A percentile compares a stretch with the other conserved stretches of the same genome.
These are phyloP conservation scores for Diddensiella transvaalensis DNA, from an alignment of 805 yeast genomes.

Conservation along the genomic window DNA sequence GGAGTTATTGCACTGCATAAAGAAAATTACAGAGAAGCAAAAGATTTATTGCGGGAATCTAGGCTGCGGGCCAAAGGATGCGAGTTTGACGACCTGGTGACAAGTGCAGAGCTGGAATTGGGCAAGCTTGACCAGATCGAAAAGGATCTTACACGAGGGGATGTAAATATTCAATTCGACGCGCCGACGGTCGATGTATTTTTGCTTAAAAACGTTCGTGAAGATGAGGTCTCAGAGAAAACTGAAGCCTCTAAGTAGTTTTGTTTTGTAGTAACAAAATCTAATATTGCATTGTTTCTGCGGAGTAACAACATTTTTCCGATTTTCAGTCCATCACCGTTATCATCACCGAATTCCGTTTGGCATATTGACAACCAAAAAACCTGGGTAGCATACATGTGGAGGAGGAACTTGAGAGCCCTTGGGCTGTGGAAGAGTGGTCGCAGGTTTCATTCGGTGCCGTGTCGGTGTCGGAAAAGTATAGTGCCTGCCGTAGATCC, in stretches of 20 bases:
- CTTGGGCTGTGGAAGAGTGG: background rate
- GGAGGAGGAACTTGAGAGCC: background rate
- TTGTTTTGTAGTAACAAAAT: too few relatives aligned
- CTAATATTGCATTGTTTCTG: too few relatives aligned
- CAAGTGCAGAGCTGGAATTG: slow-evolving; percentile 64
- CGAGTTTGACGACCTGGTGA: slow-evolving; percentile 58
- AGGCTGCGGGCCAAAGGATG: slow-evolving; percentile 65
- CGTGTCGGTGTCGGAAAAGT: too few relatives aligned
- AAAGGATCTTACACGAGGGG: slow-evolving; percentile 13
- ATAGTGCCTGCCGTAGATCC: background rate
- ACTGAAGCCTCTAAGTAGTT: too few relatives aligned
- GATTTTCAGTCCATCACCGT: too few relatives aligned
- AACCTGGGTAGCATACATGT: background rate
- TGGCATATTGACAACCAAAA: too few relatives aligned
- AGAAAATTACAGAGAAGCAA: slow-evolving; percentile 55
- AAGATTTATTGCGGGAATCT: slow-evolving; percentile 61
- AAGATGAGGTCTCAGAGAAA: background rate
- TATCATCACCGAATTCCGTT: too few relatives aligned
- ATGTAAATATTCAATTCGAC: slow-evolving; percentile 8
- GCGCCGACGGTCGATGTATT: slow-evolving; percentile 22
- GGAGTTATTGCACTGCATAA: slow-evolving; percentile 74
- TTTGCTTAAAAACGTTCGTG: slow-evolving; percentile 13
- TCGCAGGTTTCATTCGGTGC: background rate
- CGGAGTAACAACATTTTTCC: too few relatives aligned
- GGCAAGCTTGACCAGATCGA: slow-evolving; percentile 42